These are phyloP conservation scores for Kwoniella shandongensis DNA, from an alignment of 768 basidiomycete genomes.

Conservation along the genomic window DNA sequence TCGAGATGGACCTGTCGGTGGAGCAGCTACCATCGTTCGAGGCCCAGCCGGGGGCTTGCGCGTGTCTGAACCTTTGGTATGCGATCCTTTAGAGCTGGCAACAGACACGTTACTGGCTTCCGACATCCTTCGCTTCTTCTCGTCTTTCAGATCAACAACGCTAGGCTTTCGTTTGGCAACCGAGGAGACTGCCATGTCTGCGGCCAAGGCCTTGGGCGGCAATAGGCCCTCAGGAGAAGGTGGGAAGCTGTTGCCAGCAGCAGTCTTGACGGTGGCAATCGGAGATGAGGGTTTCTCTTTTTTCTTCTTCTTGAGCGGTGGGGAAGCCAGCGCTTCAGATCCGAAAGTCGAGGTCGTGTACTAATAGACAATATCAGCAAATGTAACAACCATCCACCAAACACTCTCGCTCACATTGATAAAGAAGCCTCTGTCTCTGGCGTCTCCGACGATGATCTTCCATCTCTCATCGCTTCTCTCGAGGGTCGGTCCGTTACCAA, in stretches of 20 bases:
- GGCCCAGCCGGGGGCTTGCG: slow-evolving; percentile 4
- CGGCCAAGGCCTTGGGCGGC: slow-evolving; percentile 15
- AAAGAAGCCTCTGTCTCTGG: slow-evolving; percentile 65
- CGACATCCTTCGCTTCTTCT: slow-evolving; percentile 15
- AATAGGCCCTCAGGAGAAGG: slow-evolving; percentile 6
- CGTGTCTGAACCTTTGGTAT: neutral
- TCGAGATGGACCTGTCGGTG: neutral
- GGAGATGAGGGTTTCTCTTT: slow-evolving; percentile 8
- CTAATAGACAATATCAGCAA: slow-evolving; percentile 30
- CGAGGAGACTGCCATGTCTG: slow-evolving; percentile 9
- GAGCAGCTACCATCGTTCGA: neutral
- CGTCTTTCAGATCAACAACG: neutral
- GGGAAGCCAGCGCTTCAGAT: slow-evolving; percentile 8
- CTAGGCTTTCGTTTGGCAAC: slow-evolving; percentile 12
- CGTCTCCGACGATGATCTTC: slow-evolving; percentile 74
- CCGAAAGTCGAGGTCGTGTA: slow-evolving; percentile 30
- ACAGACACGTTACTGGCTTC: neutral
- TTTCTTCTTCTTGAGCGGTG: slow-evolving; percentile 24
- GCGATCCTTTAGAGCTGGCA: neutral
- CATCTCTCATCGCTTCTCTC: slow-evolving; percentile 80
- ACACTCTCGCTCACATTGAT: slow-evolving; percentile 62
- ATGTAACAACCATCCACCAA: neutral
- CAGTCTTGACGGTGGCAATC: neutral
- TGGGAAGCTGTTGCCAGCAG: neutral
- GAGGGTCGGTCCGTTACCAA: slow-evolving; percentile 86